Percentiles rank a stretch among this genome's conserved stretches.
Evolutionary conservation across 345 rosid genomes (phyloP).

Genomic region (Hevea brasiliensis): DNA sequence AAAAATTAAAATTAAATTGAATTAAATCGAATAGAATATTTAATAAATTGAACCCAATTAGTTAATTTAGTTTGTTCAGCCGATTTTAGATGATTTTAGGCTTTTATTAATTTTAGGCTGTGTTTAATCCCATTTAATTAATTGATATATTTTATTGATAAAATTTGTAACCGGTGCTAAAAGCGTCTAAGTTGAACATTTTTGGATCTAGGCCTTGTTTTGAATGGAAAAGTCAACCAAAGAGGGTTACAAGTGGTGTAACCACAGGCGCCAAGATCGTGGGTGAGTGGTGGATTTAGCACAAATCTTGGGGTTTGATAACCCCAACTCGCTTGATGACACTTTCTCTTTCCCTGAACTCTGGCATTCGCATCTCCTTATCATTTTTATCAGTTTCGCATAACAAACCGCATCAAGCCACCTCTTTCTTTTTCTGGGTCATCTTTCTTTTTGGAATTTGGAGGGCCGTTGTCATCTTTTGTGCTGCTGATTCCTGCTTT

Average conservation of each 20-base stretch:
- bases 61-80: too few relatives aligned
- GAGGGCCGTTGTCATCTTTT: background rate
- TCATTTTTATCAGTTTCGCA: background rate
- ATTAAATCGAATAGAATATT: too few relatives aligned
- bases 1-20: too few relatives aligned
- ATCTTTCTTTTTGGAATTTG: background rate
- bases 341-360: background rate
- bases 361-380: background rate
- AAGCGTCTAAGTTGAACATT: too few relatives aligned
- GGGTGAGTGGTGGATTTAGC: slow-evolving; percentile 41
- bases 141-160: too few relatives aligned
- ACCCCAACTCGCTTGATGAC: background rate
- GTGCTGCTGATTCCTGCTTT: background rate
- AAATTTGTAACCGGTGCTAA: too few relatives aligned
- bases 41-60: too few relatives aligned
- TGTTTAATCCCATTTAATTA: too few relatives aligned
- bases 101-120: too few relatives aligned
- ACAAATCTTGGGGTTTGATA: slow-evolving; percentile 10
- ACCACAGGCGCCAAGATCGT: slow-evolving; percentile 22
- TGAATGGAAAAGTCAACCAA: slow-evolving; percentile 23
- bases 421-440: slow-evolving; percentile 1
- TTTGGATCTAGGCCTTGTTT: too few relatives aligned
- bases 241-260: slow-evolving; percentile 13
- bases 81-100: too few relatives aligned
- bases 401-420: background rate